Conservation (phyloP, 1,139 yeast genomes). For the Magnusiomyces suaveolens region DNA sequence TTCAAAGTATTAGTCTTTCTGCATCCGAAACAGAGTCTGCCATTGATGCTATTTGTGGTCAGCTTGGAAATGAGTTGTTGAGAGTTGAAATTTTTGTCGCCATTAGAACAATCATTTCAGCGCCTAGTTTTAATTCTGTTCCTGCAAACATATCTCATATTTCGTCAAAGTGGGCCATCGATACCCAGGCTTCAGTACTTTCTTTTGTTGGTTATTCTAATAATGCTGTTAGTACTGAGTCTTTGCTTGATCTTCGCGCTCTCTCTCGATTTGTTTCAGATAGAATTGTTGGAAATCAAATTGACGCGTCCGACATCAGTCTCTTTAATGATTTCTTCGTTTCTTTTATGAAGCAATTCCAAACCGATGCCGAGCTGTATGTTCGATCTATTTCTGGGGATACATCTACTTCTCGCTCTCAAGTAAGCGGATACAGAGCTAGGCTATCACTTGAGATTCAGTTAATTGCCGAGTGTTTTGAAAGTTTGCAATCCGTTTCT, state of each 20-base stretch:
- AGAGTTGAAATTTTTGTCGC: constrained; percentile 24
- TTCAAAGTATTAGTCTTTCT: constrained; percentile 20
- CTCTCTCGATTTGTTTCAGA: constrained; percentile 13
- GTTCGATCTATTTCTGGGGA: not conserved
- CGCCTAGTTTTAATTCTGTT: not conserved
- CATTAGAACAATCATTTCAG: constrained; percentile 19
- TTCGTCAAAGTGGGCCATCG: constrained; percentile 18
- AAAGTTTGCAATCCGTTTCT: constrained; percentile 1
- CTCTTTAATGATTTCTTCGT: constrained; percentile 5
- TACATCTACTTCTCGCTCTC: not conserved
- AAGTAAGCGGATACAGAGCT: not conserved
- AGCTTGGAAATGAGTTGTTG: constrained; percentile 28
- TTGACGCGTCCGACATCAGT: not conserved
- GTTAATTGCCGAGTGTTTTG: constrained; percentile 6
- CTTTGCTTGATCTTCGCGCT: constrained; percentile 22
- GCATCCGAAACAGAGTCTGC: constrained; percentile 14
- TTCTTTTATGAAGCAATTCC: constrained; percentile 6
- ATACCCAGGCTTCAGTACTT: constrained; percentile 17
- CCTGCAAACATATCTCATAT: constrained; percentile 8
- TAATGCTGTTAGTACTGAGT: constrained; percentile 22
- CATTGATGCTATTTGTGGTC: constrained; percentile 20
- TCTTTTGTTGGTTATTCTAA: constrained; percentile 22
- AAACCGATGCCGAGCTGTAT: not conserved
- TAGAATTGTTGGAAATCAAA: not conserved
- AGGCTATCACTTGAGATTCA: not conserved